These are phyloP conservation scores for Flueggea neowawraea DNA, from an alignment of 441 rosid genomes.

Conservation along the genomic window DNA sequence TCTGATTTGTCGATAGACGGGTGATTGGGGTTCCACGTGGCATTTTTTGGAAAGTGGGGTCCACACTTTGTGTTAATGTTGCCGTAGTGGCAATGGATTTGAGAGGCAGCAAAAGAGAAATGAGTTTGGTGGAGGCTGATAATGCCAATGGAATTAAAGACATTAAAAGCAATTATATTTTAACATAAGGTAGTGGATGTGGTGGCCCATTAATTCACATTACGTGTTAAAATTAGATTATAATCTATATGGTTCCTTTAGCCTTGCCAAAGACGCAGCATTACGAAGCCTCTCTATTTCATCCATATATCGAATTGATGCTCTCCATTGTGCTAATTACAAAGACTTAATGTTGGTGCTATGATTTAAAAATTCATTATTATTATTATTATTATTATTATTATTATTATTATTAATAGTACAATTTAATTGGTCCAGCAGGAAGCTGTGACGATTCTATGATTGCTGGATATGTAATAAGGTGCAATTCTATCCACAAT, in stretches of 20 bases:
- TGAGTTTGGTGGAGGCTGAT: constrained; percentile 19
- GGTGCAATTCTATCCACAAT: no score
- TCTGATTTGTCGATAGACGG: not conserved
- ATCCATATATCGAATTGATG: not conserved
- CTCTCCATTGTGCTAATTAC: not conserved
- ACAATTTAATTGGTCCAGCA: no score
- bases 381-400: no score
- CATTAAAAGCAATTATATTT: not conserved
- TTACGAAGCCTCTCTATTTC: constrained; percentile 1
- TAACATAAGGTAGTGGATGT: not conserved
- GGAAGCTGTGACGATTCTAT: no score
- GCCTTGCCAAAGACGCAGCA: constrained; percentile 10
- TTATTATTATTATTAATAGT: no score
- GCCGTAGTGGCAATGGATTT: constrained; percentile 6
- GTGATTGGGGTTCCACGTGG: constrained; percentile 10
- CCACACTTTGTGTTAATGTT: not conserved
- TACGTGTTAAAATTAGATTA: no score
- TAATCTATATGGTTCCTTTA: not conserved
- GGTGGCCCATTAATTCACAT: not conserved
- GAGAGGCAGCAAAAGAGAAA: constrained; percentile 8
- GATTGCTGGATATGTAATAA: no score
- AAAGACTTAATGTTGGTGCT: not conserved
- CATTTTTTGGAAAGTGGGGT: not conserved
- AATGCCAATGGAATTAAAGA: constrained; percentile 8
- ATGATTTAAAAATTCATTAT: no score